Evolutionary conservation across 2,329 filamentous ascomycete species (phyloP), one percentile per base, ranked within the genome.

Genomic region (Fusarium guadeloupense): DNA sequence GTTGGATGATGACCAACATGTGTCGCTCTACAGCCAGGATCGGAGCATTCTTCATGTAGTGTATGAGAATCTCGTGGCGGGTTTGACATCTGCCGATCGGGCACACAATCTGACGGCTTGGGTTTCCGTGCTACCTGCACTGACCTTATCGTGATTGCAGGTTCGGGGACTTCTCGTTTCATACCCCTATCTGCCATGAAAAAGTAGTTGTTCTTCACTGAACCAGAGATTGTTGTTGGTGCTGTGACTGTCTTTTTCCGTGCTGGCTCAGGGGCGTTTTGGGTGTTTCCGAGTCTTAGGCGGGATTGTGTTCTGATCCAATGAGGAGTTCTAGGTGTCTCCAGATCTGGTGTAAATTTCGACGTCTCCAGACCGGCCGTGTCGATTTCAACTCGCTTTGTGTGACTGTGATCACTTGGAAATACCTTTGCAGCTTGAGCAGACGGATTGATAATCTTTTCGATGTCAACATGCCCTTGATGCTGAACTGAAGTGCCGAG

Each of bases 201-300:
- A 49, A 76, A 76, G 5, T 73, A 72, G 25, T 74, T 76, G 30
- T 69, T 69, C 30, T 57, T 70, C 16, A 76, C 60, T 1, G 54
- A 56, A 9, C 37, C 39, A 9, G 64, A 61, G 10, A 61, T 35
- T 17, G 43, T 42, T n/a, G 50, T 61, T 10, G 47, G 48, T n/a
- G 41, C 47, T 13, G 53, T 50, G 20, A 53, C 51, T 19, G 53
- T 60, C 30, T 57, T 55, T 28, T 51, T 60, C 21, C 46, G 34
- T 20, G 16, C 37, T 9, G 48, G 20, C 19, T 65, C 56, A n/a
- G 45, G 43, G 14, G 21, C 20, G 25, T 26, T 50, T 9, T 39
- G 45, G 14, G 35, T 48, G n/a, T 35, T 35, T 40, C 33, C 51
- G 31, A 34, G 21, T 33, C 33, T 50, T 37, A 25, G 52, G 30